Evolutionary conservation across 495 filamentous ascomycete species (phyloP).

Genomic region (Penicillium atrosanguineum): DNA sequence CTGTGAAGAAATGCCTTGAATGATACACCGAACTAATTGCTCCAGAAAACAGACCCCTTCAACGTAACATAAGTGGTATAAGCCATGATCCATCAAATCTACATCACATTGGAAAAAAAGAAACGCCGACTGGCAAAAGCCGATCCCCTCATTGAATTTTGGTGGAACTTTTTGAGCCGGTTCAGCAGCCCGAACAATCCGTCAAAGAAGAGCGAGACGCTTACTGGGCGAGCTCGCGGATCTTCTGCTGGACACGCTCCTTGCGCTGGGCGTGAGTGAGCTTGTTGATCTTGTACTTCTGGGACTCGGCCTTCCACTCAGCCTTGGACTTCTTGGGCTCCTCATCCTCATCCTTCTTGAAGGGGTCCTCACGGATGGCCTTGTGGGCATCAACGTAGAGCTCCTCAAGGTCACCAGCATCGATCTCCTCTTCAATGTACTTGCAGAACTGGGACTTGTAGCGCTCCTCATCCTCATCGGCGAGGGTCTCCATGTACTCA

Average conservation of each 20-base stretch:
- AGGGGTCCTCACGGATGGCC: constrained; percentile 96
- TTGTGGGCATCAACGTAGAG: constrained; percentile 92
- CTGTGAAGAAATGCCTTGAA: constrained; percentile 33
- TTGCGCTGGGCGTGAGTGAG: constrained; percentile 75
- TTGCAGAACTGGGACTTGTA: constrained; percentile 96
- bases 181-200: constrained; percentile 16
- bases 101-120: constrained; percentile 27
- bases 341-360: constrained; percentile 84
- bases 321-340: constrained; percentile 89
- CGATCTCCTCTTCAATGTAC: constrained; percentile 94
- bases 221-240: constrained; percentile 60
- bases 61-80: constrained; percentile 32
- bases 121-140: constrained; percentile 29
- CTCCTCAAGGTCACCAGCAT: constrained; percentile 97
- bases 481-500: constrained; percentile 99
- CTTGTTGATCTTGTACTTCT: constrained; percentile 79
- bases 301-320: constrained; percentile 92
- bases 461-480: constrained; percentile 99
- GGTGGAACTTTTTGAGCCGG: constrained; percentile 21
- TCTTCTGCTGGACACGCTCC: constrained; percentile 81
- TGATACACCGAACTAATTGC: constrained; percentile 35
- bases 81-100: constrained; percentile 28
- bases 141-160: constrained; percentile 26
- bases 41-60: constrained; percentile 18
- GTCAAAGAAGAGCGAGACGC: constrained; percentile 20